A percentile compares a stretch with the other conserved stretches of the same genome.
These are phyloP conservation scores for Coprinopsis marcescibilis DNA, from an alignment of 768 basidiomycete species.

Conservation along the genomic window DNA sequence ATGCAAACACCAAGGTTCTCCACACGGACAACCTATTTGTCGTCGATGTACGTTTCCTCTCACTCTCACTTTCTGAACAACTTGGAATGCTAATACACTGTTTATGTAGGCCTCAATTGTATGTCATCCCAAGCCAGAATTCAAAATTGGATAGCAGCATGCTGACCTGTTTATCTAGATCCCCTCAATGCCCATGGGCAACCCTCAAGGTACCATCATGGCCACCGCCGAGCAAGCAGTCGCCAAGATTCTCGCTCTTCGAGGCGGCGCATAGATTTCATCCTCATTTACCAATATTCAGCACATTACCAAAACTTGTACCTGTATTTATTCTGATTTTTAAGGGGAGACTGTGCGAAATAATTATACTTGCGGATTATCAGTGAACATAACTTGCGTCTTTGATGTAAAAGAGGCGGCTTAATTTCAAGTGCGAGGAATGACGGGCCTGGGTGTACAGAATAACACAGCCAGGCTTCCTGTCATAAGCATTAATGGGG, in stretches of 20 bases:
- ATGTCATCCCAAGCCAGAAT: slow-evolving; percentile 10
- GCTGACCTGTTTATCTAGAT: slow-evolving; percentile 23
- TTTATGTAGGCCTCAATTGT: slow-evolving; percentile 33
- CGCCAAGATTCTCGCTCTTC: slow-evolving; percentile 47
- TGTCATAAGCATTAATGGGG: slow-evolving; percentile 12
- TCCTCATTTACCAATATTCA: not conserved
- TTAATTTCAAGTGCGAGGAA: too few relatives aligned
- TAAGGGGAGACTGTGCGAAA: not conserved
- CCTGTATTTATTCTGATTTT: not conserved
- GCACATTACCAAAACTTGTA: not conserved
- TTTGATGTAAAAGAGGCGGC: too few relatives aligned
- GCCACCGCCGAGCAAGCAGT: slow-evolving; percentile 53
- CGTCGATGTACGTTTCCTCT: slow-evolving; percentile 37
- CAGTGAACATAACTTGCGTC: too few relatives aligned
- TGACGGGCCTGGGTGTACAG: slow-evolving; percentile 1
- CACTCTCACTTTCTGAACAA: too few relatives aligned
- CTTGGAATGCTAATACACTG: too few relatives aligned
- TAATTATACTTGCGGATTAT: not conserved
- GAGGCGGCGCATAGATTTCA: slow-evolving; percentile 41
- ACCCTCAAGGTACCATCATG: slow-evolving; percentile 54
- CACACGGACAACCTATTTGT: slow-evolving; percentile 48
- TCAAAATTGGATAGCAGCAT: not conserved
- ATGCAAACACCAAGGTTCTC: slow-evolving; percentile 50
- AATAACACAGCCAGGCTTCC: not conserved
- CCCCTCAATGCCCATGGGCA: slow-evolving; percentile 50